phyloP scores from a whole-genome alignment of 306 rosid genomes.

The Corylus avellana region DNA sequence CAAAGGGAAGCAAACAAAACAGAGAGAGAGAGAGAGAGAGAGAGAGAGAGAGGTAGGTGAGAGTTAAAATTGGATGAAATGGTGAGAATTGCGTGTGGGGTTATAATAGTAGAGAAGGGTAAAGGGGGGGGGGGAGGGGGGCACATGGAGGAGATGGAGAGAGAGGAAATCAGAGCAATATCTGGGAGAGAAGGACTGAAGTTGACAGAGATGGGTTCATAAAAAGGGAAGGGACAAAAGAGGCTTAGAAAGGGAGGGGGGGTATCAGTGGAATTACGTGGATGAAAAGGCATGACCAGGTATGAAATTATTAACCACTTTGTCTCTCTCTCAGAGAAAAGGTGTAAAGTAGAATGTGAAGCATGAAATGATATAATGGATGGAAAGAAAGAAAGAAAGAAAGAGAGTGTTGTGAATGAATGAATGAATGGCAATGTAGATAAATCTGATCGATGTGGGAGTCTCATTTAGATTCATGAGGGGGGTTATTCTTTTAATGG shows the following conservation, averaged over 20 bases:
- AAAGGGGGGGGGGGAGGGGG: not conserved
- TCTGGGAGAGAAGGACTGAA: slow-evolving; percentile 93
- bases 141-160: slow-evolving; percentile 50
- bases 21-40: slow-evolving; percentile 6
- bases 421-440: slow-evolving; percentile 56
- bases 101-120: slow-evolving; percentile 18
- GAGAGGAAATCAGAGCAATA: slow-evolving; percentile 66
- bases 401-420: slow-evolving; percentile 50
- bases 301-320: slow-evolving; percentile 24
- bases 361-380: slow-evolving; percentile 37
- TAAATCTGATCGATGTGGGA: slow-evolving; percentile 42
- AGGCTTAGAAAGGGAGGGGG: slow-evolving; percentile 69
- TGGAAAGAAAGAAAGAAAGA: slow-evolving; percentile 36
- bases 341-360: not conserved
- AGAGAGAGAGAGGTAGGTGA: slow-evolving; percentile 13
- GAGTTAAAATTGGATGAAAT: slow-evolving; percentile 30
- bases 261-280: slow-evolving; percentile 50
- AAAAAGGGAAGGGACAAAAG: slow-evolving; percentile 93
- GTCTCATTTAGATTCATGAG: slow-evolving; percentile 31
- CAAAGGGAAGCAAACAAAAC: slow-evolving; percentile 38
- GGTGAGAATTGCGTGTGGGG: slow-evolving; percentile 24
- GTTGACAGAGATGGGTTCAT: slow-evolving; percentile 70
- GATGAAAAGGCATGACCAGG: slow-evolving; percentile 52
- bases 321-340: not conserved
- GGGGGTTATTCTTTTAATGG: slow-evolving; percentile 53